These are phyloP conservation scores for Talaromyces pinophilus DNA, from an alignment of 2,329 filamentous ascomycete species.

Conservation along the genomic window DNA sequence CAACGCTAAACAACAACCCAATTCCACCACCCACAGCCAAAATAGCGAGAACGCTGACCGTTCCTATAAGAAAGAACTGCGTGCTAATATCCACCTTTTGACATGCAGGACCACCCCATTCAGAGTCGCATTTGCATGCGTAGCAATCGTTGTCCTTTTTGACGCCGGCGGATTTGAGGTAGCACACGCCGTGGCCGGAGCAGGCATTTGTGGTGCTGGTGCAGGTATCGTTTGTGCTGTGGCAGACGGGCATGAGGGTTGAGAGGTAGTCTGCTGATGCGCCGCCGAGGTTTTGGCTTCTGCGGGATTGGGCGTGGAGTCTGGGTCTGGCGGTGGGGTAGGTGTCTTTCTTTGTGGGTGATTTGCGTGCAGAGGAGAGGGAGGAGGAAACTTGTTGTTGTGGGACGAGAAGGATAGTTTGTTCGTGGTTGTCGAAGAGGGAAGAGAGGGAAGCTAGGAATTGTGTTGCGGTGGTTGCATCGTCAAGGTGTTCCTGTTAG, in stretches of 20 bases:
- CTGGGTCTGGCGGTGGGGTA: neutral
- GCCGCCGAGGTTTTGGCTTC: neutral
- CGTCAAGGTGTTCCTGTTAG: conserved; percentile 19
- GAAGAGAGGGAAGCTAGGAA: conserved; percentile 49
- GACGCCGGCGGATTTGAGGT: conserved; percentile 61
- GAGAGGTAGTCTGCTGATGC: conserved; percentile 32
- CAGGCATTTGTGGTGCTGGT: conserved; percentile 71
- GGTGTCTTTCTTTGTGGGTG: neutral
- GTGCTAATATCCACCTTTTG: conserved; percentile 88
- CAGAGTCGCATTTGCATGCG: conserved; percentile 71
- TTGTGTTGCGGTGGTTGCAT: conserved; percentile 41
- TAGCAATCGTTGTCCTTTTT: conserved; percentile 62
- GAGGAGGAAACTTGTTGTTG: neutral
- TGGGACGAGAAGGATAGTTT: conserved; percentile 15
- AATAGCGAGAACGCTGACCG: conserved; percentile 70
- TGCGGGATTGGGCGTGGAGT: conserved; percentile 1
- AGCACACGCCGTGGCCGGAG: conserved; percentile 77
- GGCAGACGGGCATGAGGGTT: conserved; percentile 70
- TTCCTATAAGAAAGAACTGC: conserved; percentile 82
- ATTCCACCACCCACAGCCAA: conserved; percentile 70
- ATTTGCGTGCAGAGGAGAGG: neutral
- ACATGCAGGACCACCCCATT: conserved; percentile 84
- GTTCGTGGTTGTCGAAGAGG: conserved; percentile 18
- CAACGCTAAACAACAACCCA: conserved; percentile 77
- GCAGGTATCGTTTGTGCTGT: conserved; percentile 69